These are phyloP conservation scores for Fagopyrum homotropicum DNA, from an alignment of 148 eudicot genomes.

Conservation along the genomic window DNA sequence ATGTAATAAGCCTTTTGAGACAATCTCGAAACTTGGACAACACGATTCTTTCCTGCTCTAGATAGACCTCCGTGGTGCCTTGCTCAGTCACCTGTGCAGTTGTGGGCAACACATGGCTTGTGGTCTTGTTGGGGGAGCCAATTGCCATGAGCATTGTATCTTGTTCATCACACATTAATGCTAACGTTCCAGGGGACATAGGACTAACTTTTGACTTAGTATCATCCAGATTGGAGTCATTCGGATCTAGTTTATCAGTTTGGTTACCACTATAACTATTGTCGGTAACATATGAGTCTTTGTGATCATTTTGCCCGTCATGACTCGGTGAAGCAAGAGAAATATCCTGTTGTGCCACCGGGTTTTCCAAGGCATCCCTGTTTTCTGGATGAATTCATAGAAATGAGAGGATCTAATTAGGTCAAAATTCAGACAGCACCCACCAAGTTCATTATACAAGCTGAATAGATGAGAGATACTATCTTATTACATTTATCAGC, in stretches of 20 bases:
- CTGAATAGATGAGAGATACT: background rate
- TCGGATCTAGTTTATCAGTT: conserved; percentile 34
- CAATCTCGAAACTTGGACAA: conserved; percentile 86
- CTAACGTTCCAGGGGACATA: conserved; percentile 77
- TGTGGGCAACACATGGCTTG: conserved; percentile 23
- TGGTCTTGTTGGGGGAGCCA: conserved; percentile 40
- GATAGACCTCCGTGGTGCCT: conserved; percentile 51
- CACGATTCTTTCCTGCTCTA: conserved; percentile 79
- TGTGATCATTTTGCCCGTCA: conserved; percentile 36
- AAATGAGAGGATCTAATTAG: conserved; percentile 7
- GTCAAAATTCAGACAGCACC: background rate
- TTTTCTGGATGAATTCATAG: conserved; percentile 41
- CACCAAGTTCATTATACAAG: background rate
- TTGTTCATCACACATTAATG: conserved; percentile 79
- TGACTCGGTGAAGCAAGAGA: conserved; percentile 36
- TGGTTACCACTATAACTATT: conserved; percentile 35
- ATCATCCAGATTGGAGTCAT: conserved; percentile 48
- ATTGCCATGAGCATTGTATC: conserved; percentile 54
- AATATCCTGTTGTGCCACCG: conserved; percentile 27
- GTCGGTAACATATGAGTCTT: conserved; percentile 26
- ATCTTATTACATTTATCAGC: background rate
- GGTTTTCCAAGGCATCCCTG: conserved; percentile 38
- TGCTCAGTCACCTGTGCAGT: conserved; percentile 46
- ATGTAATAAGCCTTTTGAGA: conserved; percentile 73
- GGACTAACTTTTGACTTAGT: conserved; percentile 55